Conservation (phyloP, 768 basidiomycete genomes). For the Cystobasidium tubakii region DNA sequence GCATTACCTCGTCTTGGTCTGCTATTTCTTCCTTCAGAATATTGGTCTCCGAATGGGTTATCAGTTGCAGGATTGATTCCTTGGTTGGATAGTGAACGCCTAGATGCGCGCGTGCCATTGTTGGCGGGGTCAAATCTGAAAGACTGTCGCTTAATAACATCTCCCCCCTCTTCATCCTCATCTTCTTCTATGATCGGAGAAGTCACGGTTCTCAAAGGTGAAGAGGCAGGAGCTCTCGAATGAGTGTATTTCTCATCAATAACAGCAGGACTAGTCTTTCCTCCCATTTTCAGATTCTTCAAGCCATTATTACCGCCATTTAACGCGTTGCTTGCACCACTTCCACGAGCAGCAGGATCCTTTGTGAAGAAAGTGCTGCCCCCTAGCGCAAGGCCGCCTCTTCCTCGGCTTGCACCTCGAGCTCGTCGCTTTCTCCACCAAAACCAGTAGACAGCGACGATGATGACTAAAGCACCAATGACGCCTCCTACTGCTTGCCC, state of each 20-base stretch:
- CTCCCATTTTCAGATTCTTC: background rate
- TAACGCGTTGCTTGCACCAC: background rate
- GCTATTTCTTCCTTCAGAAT: constrained; percentile 40
- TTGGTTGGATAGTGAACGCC: background rate
- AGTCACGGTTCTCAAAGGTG: constrained; percentile 2
- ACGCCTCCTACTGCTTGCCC: constrained; percentile 45
- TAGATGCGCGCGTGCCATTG: background rate
- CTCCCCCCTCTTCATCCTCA: background rate
- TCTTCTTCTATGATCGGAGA: background rate
- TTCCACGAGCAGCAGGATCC: background rate
- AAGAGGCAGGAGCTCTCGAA: constrained; percentile 25
- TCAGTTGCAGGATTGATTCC: background rate
- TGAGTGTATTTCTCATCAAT: constrained; percentile 3
- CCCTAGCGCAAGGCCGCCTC: background rate
- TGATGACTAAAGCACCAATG: constrained; percentile 39
- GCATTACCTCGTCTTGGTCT: constrained; percentile 16
- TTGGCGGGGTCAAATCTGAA: constrained; percentile 6
- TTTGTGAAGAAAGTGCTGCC: background rate
- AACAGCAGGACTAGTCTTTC: constrained; percentile 22
- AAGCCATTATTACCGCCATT: background rate
- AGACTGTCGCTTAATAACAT: constrained; percentile 28
- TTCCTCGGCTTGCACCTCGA: constrained; percentile 6
- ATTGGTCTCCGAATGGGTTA: constrained; percentile 45
- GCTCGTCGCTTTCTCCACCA: constrained; percentile 42
- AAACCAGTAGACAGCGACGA: constrained; percentile 42